Percentiles rank a stretch among this genome's conserved stretches.
phyloP scores from a whole-genome alignment of 805 yeast genomes.

The Candida sakaeoensis region DNA sequence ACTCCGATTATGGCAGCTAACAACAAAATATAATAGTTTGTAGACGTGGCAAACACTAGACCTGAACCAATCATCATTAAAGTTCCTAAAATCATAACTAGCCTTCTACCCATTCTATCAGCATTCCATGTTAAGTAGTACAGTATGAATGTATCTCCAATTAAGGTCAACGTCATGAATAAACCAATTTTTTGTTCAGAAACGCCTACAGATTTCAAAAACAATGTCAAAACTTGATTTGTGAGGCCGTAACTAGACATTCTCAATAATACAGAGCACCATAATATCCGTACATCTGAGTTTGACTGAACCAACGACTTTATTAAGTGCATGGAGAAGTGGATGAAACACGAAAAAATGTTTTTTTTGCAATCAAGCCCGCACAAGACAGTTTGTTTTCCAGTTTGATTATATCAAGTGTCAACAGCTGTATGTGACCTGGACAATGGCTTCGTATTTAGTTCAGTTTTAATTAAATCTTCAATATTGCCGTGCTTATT shows the following conservation, averaged over 20 bases:
- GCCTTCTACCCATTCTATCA: constrained; percentile 63
- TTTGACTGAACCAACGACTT: constrained; percentile 36
- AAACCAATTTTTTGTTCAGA: constrained; percentile 61
- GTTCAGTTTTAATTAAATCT: too few relatives aligned
- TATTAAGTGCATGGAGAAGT: constrained; percentile 27
- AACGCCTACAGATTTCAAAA: constrained; percentile 52
- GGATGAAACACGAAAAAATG: neutral
- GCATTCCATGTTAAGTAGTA: constrained; percentile 75
- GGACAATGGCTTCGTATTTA: too few relatives aligned
- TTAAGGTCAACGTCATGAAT: constrained; percentile 76
- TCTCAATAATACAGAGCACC: constrained; percentile 67
- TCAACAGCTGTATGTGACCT: too few relatives aligned
- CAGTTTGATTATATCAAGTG: too few relatives aligned
- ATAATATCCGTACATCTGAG: constrained; percentile 57
- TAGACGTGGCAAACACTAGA: constrained; percentile 52
- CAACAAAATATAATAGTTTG: constrained; percentile 53
- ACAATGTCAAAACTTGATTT: constrained; percentile 72
- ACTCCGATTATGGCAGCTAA: constrained; percentile 79
- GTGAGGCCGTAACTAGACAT: constrained; percentile 75
- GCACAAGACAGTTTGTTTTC: too few relatives aligned
- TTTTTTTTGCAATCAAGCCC: neutral
- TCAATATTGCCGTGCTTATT: too few relatives aligned
- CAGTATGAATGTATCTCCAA: constrained; percentile 76
- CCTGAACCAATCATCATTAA: constrained; percentile 70
- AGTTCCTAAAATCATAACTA: constrained; percentile 61